Evolutionary conservation across 805 yeast genomes (phyloP), one percentile per base, ranked within the genome.

Genomic region (Blastobotrys attinorum): DNA sequence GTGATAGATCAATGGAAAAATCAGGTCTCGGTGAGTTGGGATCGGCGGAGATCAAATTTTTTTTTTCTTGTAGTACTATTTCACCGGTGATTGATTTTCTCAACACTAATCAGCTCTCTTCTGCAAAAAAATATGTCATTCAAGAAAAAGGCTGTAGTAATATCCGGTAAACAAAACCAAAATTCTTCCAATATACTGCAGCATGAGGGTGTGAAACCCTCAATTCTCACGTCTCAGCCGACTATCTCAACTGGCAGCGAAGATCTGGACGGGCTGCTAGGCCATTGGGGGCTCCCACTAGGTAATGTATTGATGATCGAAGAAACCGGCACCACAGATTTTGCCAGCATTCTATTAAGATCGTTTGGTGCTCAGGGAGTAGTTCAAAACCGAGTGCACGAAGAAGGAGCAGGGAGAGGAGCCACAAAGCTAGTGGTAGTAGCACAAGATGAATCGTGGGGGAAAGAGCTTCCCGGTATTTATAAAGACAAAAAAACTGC

Each of bases 271-370:
- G 76, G 71, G 50, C 62, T 85, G 3, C 58, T 90, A 41, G 76
- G 74, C 1, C 97, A 90, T 61, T 82, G 77, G 44, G 98, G 98
- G 1, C 59, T 89, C 13, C 97, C 97, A 1, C 52, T 85, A 10
- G 95, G 96, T 1, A 63, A 70, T 8, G 72, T 83, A 4, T 57
- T 88, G 31, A 60, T 89, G 11, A 59, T 90, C 3, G 90, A 86
- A 59, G 97, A 90, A 58, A 73, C 76, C 13, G 92, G 95, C 0
- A 81, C 90, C 4, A 90, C 97, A 0, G 97, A 90, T 57, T 90
- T 87, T 57, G 72, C 83, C 4, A 73, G 87, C 4, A 79, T 85
- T 8, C 51, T 90, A 31, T 59, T 79, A 22, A 77, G 88, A 50
- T 66, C 77, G 3, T 84, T 80, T 65, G 79, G 84, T 1, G 72